Evolutionary conservation across 2,329 filamentous ascomycete genomes (phyloP).

Genomic region (Trichophyton verrucosum): DNA sequence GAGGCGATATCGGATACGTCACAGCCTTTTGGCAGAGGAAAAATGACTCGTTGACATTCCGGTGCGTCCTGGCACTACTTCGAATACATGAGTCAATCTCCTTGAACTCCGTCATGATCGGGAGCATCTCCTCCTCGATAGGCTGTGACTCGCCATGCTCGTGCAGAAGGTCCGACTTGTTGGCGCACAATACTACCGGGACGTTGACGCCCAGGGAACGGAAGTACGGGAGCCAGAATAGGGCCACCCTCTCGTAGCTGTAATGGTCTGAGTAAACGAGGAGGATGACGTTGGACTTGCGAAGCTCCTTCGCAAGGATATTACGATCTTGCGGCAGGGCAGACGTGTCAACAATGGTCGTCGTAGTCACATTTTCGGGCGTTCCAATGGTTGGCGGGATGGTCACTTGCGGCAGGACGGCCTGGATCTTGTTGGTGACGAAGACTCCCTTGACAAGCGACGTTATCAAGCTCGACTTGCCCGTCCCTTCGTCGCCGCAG

Average conservation of each 20-base stretch:
- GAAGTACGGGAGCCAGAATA: constrained; percentile 99
- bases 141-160: constrained; percentile 69
- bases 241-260: constrained; percentile 90
- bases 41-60: constrained; percentile 92
- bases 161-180: constrained; percentile 81
- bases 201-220: constrained; percentile 97
- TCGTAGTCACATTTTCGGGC: constrained; percentile 92
- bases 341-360: constrained; percentile 85
- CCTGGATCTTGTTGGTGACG: constrained; percentile 87
- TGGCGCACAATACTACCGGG: constrained; percentile 89
- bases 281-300: constrained; percentile 92
- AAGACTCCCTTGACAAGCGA: constrained; percentile 96
- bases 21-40: constrained; percentile 98
- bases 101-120: constrained; percentile 96
- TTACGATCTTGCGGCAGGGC: constrained; percentile 86
- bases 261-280: constrained; percentile 98
- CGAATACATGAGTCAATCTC: constrained; percentile 97
- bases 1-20: constrained; percentile 86
- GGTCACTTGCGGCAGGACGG: constrained; percentile 86
- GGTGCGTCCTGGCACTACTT: constrained; percentile 79
- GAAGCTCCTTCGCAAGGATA: constrained; percentile 81
- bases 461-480: constrained; percentile 85
- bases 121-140: constrained; percentile 92
- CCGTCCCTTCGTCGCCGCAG: constrained; percentile 91
- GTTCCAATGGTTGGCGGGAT: constrained; percentile 87